Base-by-base conservation (phyloP, 2,329 filamentous ascomycete species). In the Microascus cirrosus region DNA sequence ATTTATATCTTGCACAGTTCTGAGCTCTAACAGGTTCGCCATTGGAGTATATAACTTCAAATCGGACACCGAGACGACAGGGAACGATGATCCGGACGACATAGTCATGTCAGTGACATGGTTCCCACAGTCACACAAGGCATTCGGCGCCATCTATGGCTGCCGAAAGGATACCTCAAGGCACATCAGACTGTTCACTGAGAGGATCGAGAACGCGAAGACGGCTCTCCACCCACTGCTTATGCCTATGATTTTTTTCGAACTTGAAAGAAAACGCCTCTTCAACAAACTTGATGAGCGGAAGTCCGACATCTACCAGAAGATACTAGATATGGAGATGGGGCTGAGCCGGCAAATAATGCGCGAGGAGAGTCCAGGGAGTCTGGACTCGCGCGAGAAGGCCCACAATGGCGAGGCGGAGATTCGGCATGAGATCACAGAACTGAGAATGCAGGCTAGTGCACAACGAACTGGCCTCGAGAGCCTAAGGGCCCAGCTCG, bases 401-500 rank as follows among this genome's bases (percentile, higher is more conserved):
- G 11, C 4, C 48, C 13, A 7, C 24, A 13, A 20, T 3, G 48
- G 24, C 24, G 48, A 51, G 20, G 48, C 48, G 13, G 3, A 51
- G 13, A 6, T 20, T 51, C 10, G 48, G 12, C 48, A 51, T 13
- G 32, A 45, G 5, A 57, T 55, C 2, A 54, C 58, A 18, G 48
- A 59, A 18, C 56, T 63, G 2, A 66, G 66, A 64, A 53, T 63
- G 1, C 35, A 61, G 10, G 61, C 62, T 5, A 64, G 61, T 36
- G 54, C 56, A n/a, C 50, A 65, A 2, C 60, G 60, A n/a, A 62
- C 58, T 2, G 62, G 59, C 0, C 24, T 67, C 4, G 36, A 58
- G 35, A 61, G 52, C 1, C 65, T 65, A 63, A 59, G 62, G 50
- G 34, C 20, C 0, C 61, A 67, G 36, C 55, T 67, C 12, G 24